Base-by-base conservation (phyloP, 257 asterid genomes). In the Scutellaria baicalensis region DNA sequence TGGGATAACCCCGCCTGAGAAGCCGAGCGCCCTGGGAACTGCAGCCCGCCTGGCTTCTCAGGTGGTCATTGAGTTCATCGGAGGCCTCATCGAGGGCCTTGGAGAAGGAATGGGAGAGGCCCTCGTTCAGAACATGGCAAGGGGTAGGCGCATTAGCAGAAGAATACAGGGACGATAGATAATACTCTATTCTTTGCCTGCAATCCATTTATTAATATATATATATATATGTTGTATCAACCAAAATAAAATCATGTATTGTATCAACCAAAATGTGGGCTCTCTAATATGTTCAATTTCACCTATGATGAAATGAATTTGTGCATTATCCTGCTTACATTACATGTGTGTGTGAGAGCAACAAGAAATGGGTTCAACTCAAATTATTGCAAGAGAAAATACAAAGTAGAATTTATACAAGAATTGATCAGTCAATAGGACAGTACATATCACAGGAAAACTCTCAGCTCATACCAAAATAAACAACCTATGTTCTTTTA, bases 91-190 rank as follows among this genome's bases (percentile, higher is more conserved):
- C 38, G 96, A 87, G 39, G 95, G 96, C 36, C 9, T 89, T 4
- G 97, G 97, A 18, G 95, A 91, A 75, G 95, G 97, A 18, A 66
- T 89, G 27, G 97, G 91, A 42, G 90, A 87, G 61, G 92, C 33
- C 49, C 49, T 91, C 13, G 80, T 81, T 48, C 84, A 85, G 44
- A 86, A 73, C 52, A 81, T 89, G 1, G 75, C 61, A 12, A 76
- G 91, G 72, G 89, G 89, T 5, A 79, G 96, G 81, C 1, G 82
- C 60, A 18, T 38, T 17, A 69, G 62, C 57, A 76, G 80, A 44
- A 64, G 83, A 54, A 11, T 31, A 1, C 68, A 45, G 47, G 60
- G 40, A 16, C 47, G 36, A 66, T n/a, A 61, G 36, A 66, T n/a
- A 61, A 13, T 39, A 1, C 7, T 18, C 58, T n/a, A 1, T 31